Evolutionary conservation across 2,329 filamentous ascomycete genomes (phyloP).

Genomic region (Fusarium abutilonis): DNA sequence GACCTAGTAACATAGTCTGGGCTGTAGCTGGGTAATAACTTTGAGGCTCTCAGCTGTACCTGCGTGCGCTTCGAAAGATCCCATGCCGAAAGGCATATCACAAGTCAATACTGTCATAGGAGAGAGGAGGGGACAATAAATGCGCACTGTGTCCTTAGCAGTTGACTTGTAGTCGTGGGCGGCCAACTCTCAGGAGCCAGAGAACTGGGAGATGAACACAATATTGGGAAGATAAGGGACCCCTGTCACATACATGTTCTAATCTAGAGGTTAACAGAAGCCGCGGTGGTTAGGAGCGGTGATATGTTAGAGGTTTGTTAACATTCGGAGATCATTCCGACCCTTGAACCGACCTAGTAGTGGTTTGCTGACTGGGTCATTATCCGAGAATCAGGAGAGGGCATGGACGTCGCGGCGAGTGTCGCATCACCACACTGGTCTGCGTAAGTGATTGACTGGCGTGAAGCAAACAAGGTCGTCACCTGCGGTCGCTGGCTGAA

Average conservation of each 20-base stretch:
- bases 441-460: background rate
- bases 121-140: slow-evolving; percentile 1
- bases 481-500: slow-evolving; percentile 13
- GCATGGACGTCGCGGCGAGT: slow-evolving; percentile 3
- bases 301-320: slow-evolving; percentile 11
- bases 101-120: background rate
- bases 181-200: slow-evolving; percentile 1
- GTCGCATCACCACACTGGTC: slow-evolving; percentile 1
- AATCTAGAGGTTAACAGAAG: slow-evolving; percentile 21
- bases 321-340: slow-evolving; percentile 1
- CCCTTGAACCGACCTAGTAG: background rate
- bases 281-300: background rate
- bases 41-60: slow-evolving; percentile 4
- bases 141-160: slow-evolving; percentile 5
- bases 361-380: background rate
- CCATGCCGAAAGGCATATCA: background rate
- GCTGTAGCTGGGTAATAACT: slow-evolving; percentile 1
- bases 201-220: slow-evolving; percentile 19
- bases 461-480: slow-evolving; percentile 10
- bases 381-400: slow-evolving; percentile 2
- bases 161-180: background rate
- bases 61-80: background rate
- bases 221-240: slow-evolving; percentile 22
- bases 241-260: background rate
- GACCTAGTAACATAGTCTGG: background rate